Percentiles rank a stretch among this genome's conserved stretches.
These are phyloP conservation scores for Trichosporon coremiiforme DNA, from an alignment of 1,284 basidiomycete species.

Conservation along the genomic window DNA sequence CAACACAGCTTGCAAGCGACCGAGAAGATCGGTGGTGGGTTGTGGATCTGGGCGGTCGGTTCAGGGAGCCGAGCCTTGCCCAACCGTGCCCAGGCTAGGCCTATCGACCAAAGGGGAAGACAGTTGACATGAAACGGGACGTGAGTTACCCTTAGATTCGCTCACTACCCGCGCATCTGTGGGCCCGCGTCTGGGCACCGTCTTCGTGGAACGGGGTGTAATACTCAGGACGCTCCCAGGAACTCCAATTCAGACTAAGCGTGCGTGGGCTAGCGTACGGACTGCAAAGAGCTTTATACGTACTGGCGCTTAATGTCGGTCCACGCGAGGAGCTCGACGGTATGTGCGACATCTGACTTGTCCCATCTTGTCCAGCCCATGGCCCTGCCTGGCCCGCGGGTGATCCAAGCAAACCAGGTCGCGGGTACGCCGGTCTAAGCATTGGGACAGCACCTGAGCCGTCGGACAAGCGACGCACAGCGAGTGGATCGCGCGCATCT, in stretches of 20 bases:
- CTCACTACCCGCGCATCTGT: not conserved
- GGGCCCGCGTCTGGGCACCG: too few relatives aligned
- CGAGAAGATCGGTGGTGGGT: not conserved
- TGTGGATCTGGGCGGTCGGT: not conserved
- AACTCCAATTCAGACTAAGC: not conserved
- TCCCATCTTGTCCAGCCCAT: too few relatives aligned
- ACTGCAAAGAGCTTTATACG: not conserved
- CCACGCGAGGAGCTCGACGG: not conserved
- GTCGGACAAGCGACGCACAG: too few relatives aligned
- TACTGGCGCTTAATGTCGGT: not conserved
- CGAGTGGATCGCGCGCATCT: too few relatives aligned
- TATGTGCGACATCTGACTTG: too few relatives aligned
- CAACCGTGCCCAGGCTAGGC: not conserved
- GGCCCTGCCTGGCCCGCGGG: too few relatives aligned
- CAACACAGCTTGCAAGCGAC: not conserved
- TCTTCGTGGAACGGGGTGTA: too few relatives aligned
- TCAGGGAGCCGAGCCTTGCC: too few relatives aligned
- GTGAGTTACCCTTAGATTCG: not conserved
- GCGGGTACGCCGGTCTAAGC: too few relatives aligned
- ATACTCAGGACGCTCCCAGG: not conserved
- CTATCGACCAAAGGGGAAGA: not conserved
- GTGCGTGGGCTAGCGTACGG: not conserved
- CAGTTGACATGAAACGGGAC: conserved; percentile 3
- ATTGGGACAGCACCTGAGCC: too few relatives aligned
- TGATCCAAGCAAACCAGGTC: too few relatives aligned